Evolutionary conservation across 345 rosid species (phyloP).

Genomic region (Citropsis articulata): DNA sequence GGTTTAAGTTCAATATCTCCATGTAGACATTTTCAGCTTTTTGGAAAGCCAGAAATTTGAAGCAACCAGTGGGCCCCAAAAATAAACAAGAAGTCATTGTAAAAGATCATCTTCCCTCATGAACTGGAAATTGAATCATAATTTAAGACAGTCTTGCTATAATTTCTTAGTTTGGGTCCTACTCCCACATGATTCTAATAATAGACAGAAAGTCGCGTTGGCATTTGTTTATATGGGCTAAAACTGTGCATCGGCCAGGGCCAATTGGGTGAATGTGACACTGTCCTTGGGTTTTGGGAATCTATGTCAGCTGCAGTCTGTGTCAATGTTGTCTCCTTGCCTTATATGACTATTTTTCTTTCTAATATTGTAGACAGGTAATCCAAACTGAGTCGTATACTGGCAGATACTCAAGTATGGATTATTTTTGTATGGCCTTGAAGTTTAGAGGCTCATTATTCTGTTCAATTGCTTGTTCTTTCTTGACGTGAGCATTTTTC

Average conservation of each 20-base stretch:
- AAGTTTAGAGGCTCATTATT: background rate
- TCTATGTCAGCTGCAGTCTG: background rate
- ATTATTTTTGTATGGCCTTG: background rate
- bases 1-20: background rate
- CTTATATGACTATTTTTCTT: background rate
- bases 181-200: conserved; percentile 6
- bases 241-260: background rate
- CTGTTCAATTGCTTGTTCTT: background rate
- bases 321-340: background rate
- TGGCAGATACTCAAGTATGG: background rate
- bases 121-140: conserved; percentile 16
- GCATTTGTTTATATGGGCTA: background rate
- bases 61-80: conserved; percentile 14
- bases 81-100: background rate
- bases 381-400: background rate
- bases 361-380: background rate
- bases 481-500: background rate
- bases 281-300: conserved; percentile 5
- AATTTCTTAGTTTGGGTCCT: conserved; percentile 10
- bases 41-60: background rate
- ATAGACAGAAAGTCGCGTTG: background rate
- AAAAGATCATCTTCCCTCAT: conserved; percentile 15
- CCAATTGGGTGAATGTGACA: background rate
- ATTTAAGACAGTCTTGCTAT: background rate
- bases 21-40: conserved; percentile 10